Conservation (phyloP, 169 alveolate genomes). For the Plasmodium adleri region DNA sequence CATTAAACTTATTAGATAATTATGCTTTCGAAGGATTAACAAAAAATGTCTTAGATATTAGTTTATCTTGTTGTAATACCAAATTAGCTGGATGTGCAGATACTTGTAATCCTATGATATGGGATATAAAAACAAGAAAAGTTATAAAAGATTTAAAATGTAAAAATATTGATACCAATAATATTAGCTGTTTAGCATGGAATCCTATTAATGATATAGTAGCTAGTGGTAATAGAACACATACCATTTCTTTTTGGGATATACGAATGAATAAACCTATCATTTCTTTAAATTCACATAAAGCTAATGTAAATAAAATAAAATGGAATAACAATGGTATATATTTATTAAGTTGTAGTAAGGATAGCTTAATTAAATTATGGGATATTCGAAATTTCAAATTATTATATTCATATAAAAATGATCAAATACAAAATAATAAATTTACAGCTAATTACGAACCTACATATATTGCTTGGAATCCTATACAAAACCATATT, state of each 20-base stretch:
- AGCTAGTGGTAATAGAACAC: slow-evolving; percentile 90
- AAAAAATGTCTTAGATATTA: slow-evolving; percentile 82
- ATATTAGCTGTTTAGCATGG: slow-evolving; percentile 89
- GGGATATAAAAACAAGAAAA: slow-evolving; percentile 84
- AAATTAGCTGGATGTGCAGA: slow-evolving; percentile 87
- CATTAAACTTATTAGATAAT: slow-evolving; percentile 84
- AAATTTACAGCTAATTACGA: slow-evolving; percentile 56
- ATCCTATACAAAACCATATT: slow-evolving; percentile 87
- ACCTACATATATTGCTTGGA: slow-evolving; percentile 86
- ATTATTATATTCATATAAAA: slow-evolving; percentile 77
- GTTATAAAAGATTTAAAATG: slow-evolving; percentile 80
- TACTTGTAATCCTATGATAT: slow-evolving; percentile 84
- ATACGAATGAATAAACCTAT: slow-evolving; percentile 85
- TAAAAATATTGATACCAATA: slow-evolving; percentile 83
- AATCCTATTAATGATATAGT: slow-evolving; percentile 87
- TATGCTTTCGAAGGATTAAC: slow-evolving; percentile 85
- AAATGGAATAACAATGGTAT: slow-evolving; percentile 84
- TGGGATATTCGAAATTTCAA: slow-evolving; percentile 88
- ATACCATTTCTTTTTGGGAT: slow-evolving; percentile 91
- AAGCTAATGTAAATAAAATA: slow-evolving; percentile 85
- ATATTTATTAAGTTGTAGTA: slow-evolving; percentile 78
- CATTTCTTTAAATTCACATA: slow-evolving; percentile 89
- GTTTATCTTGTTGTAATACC: slow-evolving; percentile 83
- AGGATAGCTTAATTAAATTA: slow-evolving; percentile 87
- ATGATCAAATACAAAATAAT: slow-evolving; percentile 35